phyloP scores from a whole-genome alignment of 441 rosid genomes.

The Adansonia rubrostipa region DNA sequence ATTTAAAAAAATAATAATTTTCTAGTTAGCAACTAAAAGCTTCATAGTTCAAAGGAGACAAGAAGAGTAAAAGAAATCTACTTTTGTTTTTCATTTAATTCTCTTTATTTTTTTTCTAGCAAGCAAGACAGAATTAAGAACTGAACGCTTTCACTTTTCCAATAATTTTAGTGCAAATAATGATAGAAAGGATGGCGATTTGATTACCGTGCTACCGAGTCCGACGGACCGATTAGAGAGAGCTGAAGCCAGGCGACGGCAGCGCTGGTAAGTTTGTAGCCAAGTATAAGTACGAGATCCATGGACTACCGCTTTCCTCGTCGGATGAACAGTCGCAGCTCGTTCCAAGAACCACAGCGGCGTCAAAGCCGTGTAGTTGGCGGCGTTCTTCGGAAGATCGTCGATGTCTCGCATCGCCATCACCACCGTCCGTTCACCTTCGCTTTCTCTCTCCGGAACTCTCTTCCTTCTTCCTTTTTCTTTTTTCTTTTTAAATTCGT shows the following conservation, averaged over 20 bases:
- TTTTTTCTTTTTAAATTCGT: too few relatives aligned
- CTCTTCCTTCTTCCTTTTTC: too few relatives aligned
- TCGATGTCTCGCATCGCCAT: slow-evolving; percentile 65
- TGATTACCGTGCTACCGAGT: slow-evolving; percentile 64
- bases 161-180: neutral
- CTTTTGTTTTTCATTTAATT: neutral
- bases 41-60: neutral
- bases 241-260: slow-evolving; percentile 83
- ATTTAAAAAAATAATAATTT: too few relatives aligned
- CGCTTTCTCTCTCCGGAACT: neutral
- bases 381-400: slow-evolving; percentile 71
- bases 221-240: slow-evolving; percentile 62
- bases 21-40: neutral
- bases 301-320: slow-evolving; percentile 62
- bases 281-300: slow-evolving; percentile 69
- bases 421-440: neutral
- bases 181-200: slow-evolving; percentile 34
- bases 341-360: slow-evolving; percentile 88
- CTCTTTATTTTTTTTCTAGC: neutral
- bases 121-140: neutral
- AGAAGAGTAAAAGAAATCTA: neutral
- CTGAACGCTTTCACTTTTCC: neutral
- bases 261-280: slow-evolving; percentile 76
- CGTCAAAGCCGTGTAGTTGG: slow-evolving; percentile 76
- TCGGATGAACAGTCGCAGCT: slow-evolving; percentile 78